Percentiles rank a stretch among this genome's conserved stretches.
These are phyloP conservation scores for Hypholoma sublateritium DNA, from an alignment of 768 basidiomycete genomes.

Conservation along the genomic window DNA sequence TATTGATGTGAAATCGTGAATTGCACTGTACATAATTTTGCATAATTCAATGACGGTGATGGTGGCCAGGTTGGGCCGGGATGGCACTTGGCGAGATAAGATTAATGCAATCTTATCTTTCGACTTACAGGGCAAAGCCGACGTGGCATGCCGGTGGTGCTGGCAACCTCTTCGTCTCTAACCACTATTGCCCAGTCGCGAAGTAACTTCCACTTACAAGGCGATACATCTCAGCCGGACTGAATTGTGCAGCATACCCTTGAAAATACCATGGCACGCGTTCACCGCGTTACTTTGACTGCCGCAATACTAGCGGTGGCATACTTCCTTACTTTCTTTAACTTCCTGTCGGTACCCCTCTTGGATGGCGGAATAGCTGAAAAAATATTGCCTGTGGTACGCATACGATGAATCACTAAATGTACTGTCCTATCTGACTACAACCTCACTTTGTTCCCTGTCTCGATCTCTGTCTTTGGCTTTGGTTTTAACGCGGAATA, in stretches of 20 bases:
- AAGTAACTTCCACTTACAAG: not conserved
- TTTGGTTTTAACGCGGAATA: too few species aligned
- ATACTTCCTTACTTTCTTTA: constrained; percentile 60
- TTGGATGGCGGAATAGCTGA: constrained; percentile 43
- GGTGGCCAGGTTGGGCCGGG: too few species aligned
- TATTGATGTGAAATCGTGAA: too few species aligned
- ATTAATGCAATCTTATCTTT: too few species aligned
- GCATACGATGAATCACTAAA: constrained; percentile 19
- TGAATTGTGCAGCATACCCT: not conserved
- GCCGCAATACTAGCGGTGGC: constrained; percentile 40
- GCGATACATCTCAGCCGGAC: constrained; percentile 6
- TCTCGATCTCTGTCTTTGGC: not conserved
- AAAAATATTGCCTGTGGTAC: constrained; percentile 60
- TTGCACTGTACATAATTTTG: too few species aligned
- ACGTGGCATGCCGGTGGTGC: too few species aligned
- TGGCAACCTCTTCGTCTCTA: too few species aligned
- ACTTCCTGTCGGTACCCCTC: constrained; percentile 54
- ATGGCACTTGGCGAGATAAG: too few species aligned
- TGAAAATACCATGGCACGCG: constrained; percentile 53
- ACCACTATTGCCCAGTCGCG: not conserved
- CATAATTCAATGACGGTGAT: too few species aligned
- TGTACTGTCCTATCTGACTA: too few species aligned
- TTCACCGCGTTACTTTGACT: constrained; percentile 49
- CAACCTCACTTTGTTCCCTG: not conserved
- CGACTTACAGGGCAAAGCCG: too few species aligned